Conservation (phyloP, 164 flowering plant genomes). For the Tetrastigma voinierianum region DNA sequence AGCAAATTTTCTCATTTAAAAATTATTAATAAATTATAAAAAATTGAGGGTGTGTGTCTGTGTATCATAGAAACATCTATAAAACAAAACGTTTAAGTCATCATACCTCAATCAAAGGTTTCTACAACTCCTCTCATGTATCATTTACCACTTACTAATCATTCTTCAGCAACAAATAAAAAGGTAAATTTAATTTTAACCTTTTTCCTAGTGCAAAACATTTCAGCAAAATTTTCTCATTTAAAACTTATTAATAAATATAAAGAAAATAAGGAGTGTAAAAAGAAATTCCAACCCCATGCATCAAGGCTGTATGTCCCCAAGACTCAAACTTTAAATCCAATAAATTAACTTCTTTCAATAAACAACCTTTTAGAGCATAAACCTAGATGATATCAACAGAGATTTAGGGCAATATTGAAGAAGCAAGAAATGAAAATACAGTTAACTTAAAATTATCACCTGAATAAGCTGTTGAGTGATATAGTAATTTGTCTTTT, state of each 20-base stretch:
- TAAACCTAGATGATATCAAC: not conserved
- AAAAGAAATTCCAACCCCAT: not conserved
- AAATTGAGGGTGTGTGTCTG: too few relatives aligned
- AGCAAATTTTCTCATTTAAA: too few relatives aligned
- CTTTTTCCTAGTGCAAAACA: not conserved
- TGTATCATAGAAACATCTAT: too few relatives aligned
- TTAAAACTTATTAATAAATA: too few relatives aligned
- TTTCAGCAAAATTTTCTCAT: not conserved
- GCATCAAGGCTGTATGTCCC: not conserved
- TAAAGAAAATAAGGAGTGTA: not conserved
- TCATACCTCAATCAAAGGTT: not conserved
- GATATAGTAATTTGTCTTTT: constrained; percentile 79
- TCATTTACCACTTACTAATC: not conserved
- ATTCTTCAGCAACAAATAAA: not conserved
- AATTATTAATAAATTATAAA: too few relatives aligned
- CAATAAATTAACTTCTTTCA: too few relatives aligned
- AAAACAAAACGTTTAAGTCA: not conserved
- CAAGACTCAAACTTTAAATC: not conserved
- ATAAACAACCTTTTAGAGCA: too few relatives aligned
- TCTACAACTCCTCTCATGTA: not conserved
- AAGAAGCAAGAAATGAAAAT: not conserved
- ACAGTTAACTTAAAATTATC: not conserved
- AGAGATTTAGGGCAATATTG: not conserved
- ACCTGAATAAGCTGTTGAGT: constrained; percentile 99
- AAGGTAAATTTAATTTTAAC: not conserved